Evolutionary conservation across 2,329 filamentous ascomycete genomes (phyloP).

Genomic region (Cercospora janseana): DNA sequence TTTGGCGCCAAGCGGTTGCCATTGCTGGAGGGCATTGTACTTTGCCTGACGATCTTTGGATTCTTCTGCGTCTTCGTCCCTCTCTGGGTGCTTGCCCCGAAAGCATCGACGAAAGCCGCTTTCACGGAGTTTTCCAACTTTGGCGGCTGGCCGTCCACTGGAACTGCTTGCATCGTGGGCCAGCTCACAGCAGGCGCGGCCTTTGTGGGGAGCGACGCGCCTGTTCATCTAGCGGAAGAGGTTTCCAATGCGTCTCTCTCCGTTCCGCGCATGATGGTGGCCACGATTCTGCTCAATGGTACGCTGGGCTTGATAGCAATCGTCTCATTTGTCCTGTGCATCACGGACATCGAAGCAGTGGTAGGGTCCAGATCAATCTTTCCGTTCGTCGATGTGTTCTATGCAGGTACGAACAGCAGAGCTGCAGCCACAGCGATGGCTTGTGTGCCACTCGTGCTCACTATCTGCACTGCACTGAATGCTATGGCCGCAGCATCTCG

Average conservation of each 20-base stretch:
- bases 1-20: slow-evolving; percentile 37
- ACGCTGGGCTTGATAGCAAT: slow-evolving; percentile 44
- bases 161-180: slow-evolving; percentile 47
- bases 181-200: slow-evolving; percentile 24
- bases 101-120: slow-evolving; percentile 50
- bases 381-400: slow-evolving; percentile 39
- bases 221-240: slow-evolving; percentile 31
- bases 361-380: slow-evolving; percentile 28
- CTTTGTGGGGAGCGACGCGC: slow-evolving; percentile 19
- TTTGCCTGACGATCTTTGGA: slow-evolving; percentile 50
- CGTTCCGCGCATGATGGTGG: slow-evolving; percentile 48
- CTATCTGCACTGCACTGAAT: slow-evolving; percentile 23
- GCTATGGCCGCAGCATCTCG: slow-evolving; percentile 41
- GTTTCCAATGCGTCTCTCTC: slow-evolving; percentile 35
- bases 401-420: slow-evolving; percentile 12
- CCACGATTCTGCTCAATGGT: slow-evolving; percentile 47
- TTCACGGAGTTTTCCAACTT: slow-evolving; percentile 44
- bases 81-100: slow-evolving; percentile 46
- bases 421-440: slow-evolving; percentile 16
- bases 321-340: slow-evolving; percentile 43
- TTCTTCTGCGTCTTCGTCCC: slow-evolving; percentile 53
- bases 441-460: slow-evolving; percentile 16
- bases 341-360: slow-evolving; percentile 38
- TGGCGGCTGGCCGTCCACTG: slow-evolving; percentile 44
- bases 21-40: slow-evolving; percentile 46